Conservation (phyloP, 164 flowering plant species). For the Magnolia changhungtana region DNA sequence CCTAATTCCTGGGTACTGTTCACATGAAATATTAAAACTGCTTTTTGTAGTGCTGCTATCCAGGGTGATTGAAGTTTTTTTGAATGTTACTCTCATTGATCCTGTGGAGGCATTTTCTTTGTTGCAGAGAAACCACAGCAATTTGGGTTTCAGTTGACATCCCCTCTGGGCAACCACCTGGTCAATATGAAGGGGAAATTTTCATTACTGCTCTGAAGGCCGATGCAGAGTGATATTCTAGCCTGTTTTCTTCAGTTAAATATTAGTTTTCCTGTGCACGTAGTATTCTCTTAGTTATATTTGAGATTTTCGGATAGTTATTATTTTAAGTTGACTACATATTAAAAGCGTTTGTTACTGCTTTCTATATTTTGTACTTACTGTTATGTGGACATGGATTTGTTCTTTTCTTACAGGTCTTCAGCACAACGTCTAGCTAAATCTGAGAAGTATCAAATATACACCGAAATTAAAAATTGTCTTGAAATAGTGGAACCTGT, state of each 20-base stretch:
- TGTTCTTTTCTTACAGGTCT: constrained; percentile 40
- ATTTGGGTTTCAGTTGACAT: constrained; percentile 89
- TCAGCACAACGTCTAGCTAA: constrained; percentile 40
- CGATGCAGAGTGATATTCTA: constrained; percentile 58
- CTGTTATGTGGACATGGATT: background rate
- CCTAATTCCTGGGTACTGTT: constrained; percentile 74
- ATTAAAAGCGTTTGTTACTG: background rate
- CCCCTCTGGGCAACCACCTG: constrained; percentile 77
- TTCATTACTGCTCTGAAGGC: constrained; percentile 65
- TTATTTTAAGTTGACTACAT: background rate
- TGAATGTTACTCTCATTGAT: background rate
- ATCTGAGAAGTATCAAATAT: constrained; percentile 59
- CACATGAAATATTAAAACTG: constrained; percentile 9
- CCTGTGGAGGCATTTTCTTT: constrained; percentile 3
- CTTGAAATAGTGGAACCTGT: constrained; percentile 59
- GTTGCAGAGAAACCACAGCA: constrained; percentile 80
- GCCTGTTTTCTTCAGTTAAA: constrained; percentile 31
- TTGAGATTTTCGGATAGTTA: background rate
- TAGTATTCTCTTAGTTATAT: background rate
- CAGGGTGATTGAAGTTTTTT: constrained; percentile 4
- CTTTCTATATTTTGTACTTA: background rate
- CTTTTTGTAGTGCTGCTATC: constrained; percentile 9
- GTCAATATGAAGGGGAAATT: constrained; percentile 84
- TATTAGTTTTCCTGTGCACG: constrained; percentile 8
- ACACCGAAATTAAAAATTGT: constrained; percentile 56